phyloP scores from a whole-genome alignment of 345 rosid genomes.

The Arabidopsis suecica region DNA sequence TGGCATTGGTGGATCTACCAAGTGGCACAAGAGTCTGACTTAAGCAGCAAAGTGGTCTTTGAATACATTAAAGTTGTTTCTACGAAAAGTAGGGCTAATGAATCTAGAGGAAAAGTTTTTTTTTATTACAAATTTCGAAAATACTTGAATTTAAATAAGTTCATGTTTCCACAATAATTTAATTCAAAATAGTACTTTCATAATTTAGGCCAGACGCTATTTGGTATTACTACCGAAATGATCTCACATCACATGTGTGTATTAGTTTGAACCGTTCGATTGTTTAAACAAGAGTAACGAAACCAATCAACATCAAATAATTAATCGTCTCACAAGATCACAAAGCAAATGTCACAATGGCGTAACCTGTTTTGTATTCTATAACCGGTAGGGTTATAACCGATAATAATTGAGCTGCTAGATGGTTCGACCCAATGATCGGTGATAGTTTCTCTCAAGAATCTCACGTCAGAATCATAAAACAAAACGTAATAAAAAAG shows the following conservation, averaged over 20 bases:
- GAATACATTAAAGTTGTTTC: background rate
- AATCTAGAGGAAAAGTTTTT: background rate
- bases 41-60: background rate
- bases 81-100: background rate
- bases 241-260: background rate
- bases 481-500: background rate
- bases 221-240: background rate
- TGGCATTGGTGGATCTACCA: constrained; percentile 19
- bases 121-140: background rate
- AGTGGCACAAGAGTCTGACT: constrained; percentile 31
- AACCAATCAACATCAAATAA: constrained; percentile 30
- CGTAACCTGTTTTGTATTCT: constrained; percentile 17
- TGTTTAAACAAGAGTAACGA: background rate
- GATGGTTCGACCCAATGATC: constrained; percentile 1
- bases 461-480: background rate
- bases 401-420: constrained; percentile 5
- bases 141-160: background rate
- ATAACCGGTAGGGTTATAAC: constrained; percentile 10
- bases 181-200: background rate
- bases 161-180: background rate
- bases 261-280: constrained; percentile 5
- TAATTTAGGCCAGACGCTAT: background rate
- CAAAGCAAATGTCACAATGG: constrained; percentile 26
- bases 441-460: background rate
- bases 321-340: constrained; percentile 3